A percentile compares a stretch with the other conserved stretches of the same genome.
Evolutionary conservation across 805 yeast genomes (phyloP).

Genomic region (Lipomyces kockii): DNA sequence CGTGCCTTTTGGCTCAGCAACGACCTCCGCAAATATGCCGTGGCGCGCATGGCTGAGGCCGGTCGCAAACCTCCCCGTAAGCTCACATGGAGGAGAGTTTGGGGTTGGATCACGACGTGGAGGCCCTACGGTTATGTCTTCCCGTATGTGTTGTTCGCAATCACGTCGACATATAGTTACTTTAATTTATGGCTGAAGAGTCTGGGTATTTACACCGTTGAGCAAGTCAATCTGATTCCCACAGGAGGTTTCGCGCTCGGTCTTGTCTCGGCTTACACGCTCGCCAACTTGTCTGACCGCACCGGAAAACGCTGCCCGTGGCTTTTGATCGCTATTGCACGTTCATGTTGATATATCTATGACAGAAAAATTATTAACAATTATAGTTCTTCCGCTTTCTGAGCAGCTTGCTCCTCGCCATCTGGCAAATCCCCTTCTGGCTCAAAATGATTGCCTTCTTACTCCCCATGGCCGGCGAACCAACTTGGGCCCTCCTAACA

Average conservation of each 20-base stretch:
- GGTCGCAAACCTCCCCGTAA: constrained; percentile 21
- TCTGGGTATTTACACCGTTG: constrained; percentile 38
- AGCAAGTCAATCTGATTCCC: constrained; percentile 44
- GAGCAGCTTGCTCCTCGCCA: constrained; percentile 18
- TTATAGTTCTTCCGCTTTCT: constrained; percentile 13
- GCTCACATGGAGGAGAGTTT: constrained; percentile 19
- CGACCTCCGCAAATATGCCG: constrained; percentile 11
- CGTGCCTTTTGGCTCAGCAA: constrained; percentile 20
- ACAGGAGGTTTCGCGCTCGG: constrained; percentile 45
- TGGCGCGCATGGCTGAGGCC: constrained; percentile 22
- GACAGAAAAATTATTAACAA: neutral
- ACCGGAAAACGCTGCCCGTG: constrained; percentile 42
- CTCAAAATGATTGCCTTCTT: constrained; percentile 22
- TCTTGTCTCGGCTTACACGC: constrained; percentile 40
- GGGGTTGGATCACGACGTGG: constrained; percentile 18
- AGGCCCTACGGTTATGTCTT: constrained; percentile 21
- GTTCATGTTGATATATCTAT: neutral
- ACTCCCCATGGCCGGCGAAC: constrained; percentile 25
- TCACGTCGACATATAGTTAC: constrained; percentile 31
- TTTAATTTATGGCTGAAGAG: constrained; percentile 45
- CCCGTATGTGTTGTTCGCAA: constrained; percentile 14
- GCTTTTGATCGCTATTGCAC: constrained; percentile 32
- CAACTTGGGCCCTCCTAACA: constrained; percentile 22
- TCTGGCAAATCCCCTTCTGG: constrained; percentile 26
- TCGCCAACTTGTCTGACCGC: constrained; percentile 43